These are phyloP conservation scores for Phytophthora podocarpi DNA, from an alignment of 352 stramenopile species.

Conservation along the genomic window DNA sequence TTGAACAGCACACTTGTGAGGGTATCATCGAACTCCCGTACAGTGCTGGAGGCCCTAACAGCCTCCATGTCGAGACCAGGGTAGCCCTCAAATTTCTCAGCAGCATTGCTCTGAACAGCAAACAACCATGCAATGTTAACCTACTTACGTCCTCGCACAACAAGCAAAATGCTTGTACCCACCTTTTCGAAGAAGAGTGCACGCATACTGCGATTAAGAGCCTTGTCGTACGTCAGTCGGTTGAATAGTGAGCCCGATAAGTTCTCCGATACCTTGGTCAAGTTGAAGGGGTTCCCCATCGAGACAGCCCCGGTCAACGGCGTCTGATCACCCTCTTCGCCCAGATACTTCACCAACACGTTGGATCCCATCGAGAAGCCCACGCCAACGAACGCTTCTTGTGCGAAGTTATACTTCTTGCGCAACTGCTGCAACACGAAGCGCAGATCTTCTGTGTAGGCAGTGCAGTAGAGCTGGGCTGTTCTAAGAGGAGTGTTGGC, in stretches of 20 bases:
- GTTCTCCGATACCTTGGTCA: constrained; percentile 55
- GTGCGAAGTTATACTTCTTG: constrained; percentile 46
- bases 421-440: constrained; percentile 48
- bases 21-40: constrained; percentile 68
- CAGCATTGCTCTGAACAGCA: constrained; percentile 18
- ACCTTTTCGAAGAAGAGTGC: constrained; percentile 70
- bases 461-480: constrained; percentile 66
- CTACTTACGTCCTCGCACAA: too few relatives aligned
- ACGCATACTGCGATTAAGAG: constrained; percentile 58
- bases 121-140: too few relatives aligned
- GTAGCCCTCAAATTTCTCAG: constrained; percentile 54
- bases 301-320: constrained; percentile 61
- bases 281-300: constrained; percentile 79
- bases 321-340: constrained; percentile 53
- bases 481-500: constrained; percentile 62
- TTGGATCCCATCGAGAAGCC: constrained; percentile 85
- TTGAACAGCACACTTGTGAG: constrained; percentile 66
- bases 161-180: too few relatives aligned
- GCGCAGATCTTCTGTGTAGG: constrained; percentile 78
- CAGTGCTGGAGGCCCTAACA: constrained; percentile 37
- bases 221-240: constrained; percentile 66
- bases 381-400: constrained; percentile 54
- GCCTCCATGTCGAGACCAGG: constrained; percentile 48
- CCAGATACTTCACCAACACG: constrained; percentile 81
- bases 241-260: constrained; percentile 55